Percentiles rank a stretch among this genome's conserved stretches.
phyloP scores from a whole-genome alignment of 2,329 filamentous ascomycete genomes.

The Aspergillus melleus region DNA sequence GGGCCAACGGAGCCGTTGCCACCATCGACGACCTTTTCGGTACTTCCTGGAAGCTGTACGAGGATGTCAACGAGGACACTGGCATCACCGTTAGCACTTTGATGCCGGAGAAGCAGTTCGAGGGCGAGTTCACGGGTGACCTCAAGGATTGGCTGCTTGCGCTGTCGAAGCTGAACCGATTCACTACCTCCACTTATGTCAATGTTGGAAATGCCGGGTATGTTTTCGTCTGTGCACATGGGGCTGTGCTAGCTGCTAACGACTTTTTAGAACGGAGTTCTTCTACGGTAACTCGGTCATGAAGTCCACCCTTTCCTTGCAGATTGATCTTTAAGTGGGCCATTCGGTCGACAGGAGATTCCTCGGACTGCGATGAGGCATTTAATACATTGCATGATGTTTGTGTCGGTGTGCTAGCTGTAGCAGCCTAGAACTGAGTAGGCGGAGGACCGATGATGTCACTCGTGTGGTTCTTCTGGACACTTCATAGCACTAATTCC shows the following conservation, averaged over 20 bases:
- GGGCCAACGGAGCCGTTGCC: slow-evolving; percentile 33
- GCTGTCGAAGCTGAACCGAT: slow-evolving; percentile 39
- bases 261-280: slow-evolving; percentile 19
- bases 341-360: neutral
- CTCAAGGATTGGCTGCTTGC: slow-evolving; percentile 46
- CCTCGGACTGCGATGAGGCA: neutral
- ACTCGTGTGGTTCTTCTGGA: neutral
- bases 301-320: slow-evolving; percentile 19
- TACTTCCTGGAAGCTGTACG: slow-evolving; percentile 45
- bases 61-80: slow-evolving; percentile 44
- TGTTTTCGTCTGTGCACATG: slow-evolving; percentile 1
- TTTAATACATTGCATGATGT: neutral
- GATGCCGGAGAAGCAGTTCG: slow-evolving; percentile 40
- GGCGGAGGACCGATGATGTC: neutral
- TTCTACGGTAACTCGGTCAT: slow-evolving; percentile 23
- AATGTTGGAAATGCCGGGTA: slow-evolving; percentile 47
- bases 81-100: slow-evolving; percentile 46
- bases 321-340: slow-evolving; percentile 17
- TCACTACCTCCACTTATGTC: slow-evolving; percentile 39
- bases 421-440: neutral
- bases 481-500: neutral
- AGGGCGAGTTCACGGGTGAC: slow-evolving; percentile 40
- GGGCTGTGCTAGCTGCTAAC: neutral
- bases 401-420: neutral
- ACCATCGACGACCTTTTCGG: slow-evolving; percentile 39